Percentiles rank a stretch among this genome's conserved stretches.
Conservation (phyloP, 768 basidiomycete genomes). For the Obba rivulosa region DNA sequence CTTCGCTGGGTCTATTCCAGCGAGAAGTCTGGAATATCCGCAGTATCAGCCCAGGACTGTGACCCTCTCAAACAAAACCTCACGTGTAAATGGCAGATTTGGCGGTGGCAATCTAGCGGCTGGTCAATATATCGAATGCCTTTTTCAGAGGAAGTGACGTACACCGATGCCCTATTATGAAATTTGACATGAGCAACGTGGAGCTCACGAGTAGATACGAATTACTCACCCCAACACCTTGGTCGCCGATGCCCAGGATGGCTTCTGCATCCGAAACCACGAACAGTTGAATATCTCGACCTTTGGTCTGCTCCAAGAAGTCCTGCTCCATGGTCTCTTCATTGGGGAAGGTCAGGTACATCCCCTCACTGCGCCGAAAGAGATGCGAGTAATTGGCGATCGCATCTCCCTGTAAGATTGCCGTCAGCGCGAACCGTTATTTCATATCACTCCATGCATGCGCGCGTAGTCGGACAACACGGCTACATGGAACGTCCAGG, state of each 20-base stretch:
- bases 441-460: neutral
- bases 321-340: slow-evolving; percentile 70
- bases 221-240: slow-evolving; percentile 59
- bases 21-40: slow-evolving; percentile 43
- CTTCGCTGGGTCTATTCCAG: slow-evolving; percentile 57
- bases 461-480: neutral
- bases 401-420: slow-evolving; percentile 56
- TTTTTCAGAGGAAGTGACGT: too few relatives aligned
- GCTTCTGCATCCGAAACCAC: slow-evolving; percentile 85
- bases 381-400: slow-evolving; percentile 82
- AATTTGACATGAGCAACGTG: neutral
- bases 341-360: slow-evolving; percentile 62
- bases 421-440: neutral
- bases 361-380: slow-evolving; percentile 72
- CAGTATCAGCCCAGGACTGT: neutral
- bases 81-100: slow-evolving; percentile 78
- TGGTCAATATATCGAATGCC: neutral
- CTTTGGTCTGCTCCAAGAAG: slow-evolving; percentile 62
- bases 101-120: slow-evolving; percentile 58
- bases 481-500: too few relatives aligned
- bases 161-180: slow-evolving; percentile 32
- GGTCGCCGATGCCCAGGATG: slow-evolving; percentile 74
- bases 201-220: neutral
- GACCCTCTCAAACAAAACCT: slow-evolving; percentile 12
- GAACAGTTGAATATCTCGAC: slow-evolving; percentile 65